A percentile compares a stretch with the other conserved stretches of the same genome.
Conservation (phyloP, 148 eudicot species). For the Beta vulgaris region DNA sequence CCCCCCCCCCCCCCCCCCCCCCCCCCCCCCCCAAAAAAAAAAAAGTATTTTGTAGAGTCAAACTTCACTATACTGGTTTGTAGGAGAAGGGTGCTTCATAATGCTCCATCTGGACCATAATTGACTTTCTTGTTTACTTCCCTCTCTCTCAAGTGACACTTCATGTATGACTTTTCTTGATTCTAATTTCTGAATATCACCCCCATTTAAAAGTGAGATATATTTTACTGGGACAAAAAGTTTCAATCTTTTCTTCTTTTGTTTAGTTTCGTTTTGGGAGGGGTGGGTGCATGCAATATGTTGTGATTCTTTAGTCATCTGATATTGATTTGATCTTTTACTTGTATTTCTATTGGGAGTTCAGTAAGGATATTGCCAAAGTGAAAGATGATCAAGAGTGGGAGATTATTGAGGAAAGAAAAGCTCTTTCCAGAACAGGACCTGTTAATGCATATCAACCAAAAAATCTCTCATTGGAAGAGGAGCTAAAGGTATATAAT, state of each 20-base stretch:
- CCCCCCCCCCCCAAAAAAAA: too few species aligned
- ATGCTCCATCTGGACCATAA: background rate
- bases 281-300: background rate
- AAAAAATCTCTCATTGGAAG: conserved; percentile 75
- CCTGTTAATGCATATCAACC: conserved; percentile 82
- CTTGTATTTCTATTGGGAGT: conserved; percentile 7
- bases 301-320: background rate
- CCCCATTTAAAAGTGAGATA: background rate
- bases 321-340: background rate
- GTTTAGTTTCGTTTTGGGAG: background rate
- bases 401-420: conserved; percentile 90
- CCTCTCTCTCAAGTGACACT: background rate
- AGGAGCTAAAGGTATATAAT: conserved; percentile 68
- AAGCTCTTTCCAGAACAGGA: conserved; percentile 84
- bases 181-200: background rate
- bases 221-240: too few species aligned
- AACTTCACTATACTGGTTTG: background rate
- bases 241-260: background rate
- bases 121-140: background rate
- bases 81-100: background rate
- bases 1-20: too few species aligned
- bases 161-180: background rate
- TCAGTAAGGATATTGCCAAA: conserved; percentile 92
- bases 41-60: background rate
- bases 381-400: conserved; percentile 93